Evolutionary conservation across 1,139 yeast species (phyloP), one percentile per base, ranked within the genome.

Genomic region (Yamadazyma taylorii): DNA sequence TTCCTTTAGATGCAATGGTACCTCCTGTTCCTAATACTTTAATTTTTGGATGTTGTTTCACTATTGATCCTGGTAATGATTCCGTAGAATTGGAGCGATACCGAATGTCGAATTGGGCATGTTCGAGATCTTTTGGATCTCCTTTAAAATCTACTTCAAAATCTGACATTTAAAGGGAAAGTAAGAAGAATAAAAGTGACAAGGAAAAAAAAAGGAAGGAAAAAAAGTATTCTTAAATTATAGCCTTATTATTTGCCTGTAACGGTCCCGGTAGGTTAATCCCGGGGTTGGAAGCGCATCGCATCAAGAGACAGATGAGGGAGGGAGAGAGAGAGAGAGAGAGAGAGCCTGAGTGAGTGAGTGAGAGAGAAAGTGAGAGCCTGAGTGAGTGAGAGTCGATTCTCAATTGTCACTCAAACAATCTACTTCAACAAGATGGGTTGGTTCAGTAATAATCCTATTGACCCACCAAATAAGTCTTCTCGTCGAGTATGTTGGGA

Each of bases 11-110:
- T 1, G 87, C 87, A 47, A 81, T 81, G 3, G 88, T 81, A 11
- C 88, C 88, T 8, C 88, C 88, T 1, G 88, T 81, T 2, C 86
- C 88, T 24, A 81, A 60, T 16, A 81, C 78, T 47, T 81, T 81
- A 35, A 81, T 63, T 5, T 56, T 55, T 2, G 79, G 79, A 29
- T 68, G 46, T 21, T 43, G 38, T 5, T 45, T 51, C 1, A 24
- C 15, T 23, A 33, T 42, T 24, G 30, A 39, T 14, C 15, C 36
- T 25, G 24, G 40, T 15, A 37, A 30, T 2, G 54, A 48, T 2
- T 33, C 28, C 2, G 33, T 17, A 2, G 55, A 50, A 32, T 42
- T 46, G n/a, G 53, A 45, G 9, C 55, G 27, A 27, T 51, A 52
- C 30, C 46, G 40, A 16, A 52, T 39, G 32, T 43, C 50, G 36